phyloP scores from a whole-genome alignment of 768 basidiomycete species.

The Tylopilus rubrobrunneus region DNA sequence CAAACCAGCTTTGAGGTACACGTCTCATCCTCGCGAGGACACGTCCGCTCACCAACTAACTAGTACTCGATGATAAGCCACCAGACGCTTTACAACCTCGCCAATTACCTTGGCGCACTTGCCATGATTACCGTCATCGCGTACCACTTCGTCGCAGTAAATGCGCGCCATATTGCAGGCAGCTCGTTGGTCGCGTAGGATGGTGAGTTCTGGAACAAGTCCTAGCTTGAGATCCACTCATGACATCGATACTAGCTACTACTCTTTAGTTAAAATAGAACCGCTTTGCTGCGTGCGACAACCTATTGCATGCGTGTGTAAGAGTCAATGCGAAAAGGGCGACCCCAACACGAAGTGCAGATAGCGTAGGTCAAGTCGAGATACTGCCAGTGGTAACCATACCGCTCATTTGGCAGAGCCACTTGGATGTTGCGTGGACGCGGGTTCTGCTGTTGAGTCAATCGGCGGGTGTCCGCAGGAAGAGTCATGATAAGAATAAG shows the following conservation, averaged over 20 bases:
- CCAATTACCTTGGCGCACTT: slow-evolving; percentile 77
- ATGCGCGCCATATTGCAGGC: slow-evolving; percentile 48
- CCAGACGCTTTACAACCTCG: slow-evolving; percentile 73
- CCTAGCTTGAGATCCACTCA: neutral
- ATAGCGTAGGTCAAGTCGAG: too few relatives aligned
- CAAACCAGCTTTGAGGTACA: too few relatives aligned
- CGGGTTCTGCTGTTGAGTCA: too few relatives aligned
- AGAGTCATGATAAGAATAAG: too few relatives aligned
- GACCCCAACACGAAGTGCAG: too few relatives aligned
- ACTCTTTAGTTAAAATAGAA: neutral
- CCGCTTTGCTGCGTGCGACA: neutral
- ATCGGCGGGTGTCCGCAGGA: too few relatives aligned
- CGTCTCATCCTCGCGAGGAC: too few relatives aligned
- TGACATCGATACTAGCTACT: neutral
- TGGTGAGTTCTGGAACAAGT: slow-evolving; percentile 2
- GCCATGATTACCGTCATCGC: slow-evolving; percentile 86
- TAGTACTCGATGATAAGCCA: slow-evolving; percentile 65
- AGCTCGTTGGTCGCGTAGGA: slow-evolving; percentile 1
- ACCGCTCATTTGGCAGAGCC: too few relatives aligned
- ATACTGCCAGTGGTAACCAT: too few relatives aligned
- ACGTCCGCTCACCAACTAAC: neutral
- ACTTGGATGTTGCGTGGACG: too few relatives aligned
- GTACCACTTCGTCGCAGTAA: slow-evolving; percentile 90
- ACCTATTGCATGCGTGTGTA: too few relatives aligned
- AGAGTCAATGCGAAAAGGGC: too few relatives aligned